These are phyloP conservation scores for Penicillium longicatenatum DNA, from an alignment of 495 filamentous ascomycete species.

Conservation along the genomic window DNA sequence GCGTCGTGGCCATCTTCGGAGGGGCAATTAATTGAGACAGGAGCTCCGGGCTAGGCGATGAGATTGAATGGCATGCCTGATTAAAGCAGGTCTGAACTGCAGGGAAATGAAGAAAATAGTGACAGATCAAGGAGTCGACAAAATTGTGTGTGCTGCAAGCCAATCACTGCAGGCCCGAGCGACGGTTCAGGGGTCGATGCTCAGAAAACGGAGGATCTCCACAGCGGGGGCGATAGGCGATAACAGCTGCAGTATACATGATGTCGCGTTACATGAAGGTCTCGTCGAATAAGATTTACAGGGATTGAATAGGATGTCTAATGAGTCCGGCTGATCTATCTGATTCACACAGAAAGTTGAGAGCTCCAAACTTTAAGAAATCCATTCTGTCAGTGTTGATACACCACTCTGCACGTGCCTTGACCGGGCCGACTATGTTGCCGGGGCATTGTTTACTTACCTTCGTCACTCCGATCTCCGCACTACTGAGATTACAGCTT, in stretches of 20 bases:
- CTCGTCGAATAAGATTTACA: background rate
- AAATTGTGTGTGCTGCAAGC: background rate
- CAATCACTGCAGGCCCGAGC: conserved; percentile 4
- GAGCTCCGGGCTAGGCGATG: conserved; percentile 15
- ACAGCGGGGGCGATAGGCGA: conserved; percentile 36
- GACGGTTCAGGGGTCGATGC: conserved; percentile 8
- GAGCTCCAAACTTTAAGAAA: no score
- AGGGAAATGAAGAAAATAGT: background rate
- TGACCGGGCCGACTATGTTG: conserved; percentile 34
- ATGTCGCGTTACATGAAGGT: background rate
- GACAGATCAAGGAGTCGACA: background rate
- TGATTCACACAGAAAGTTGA: background rate
- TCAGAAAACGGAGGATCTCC: conserved; percentile 35
- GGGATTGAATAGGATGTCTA: background rate
- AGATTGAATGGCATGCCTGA: conserved; percentile 19
- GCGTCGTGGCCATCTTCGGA: conserved; percentile 42
- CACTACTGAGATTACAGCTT: background rate
- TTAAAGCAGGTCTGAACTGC: conserved; percentile 6
- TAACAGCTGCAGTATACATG: conserved; percentile 19
- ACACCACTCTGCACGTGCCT: conserved; percentile 24
- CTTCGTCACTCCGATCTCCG: conserved; percentile 2
- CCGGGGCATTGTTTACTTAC: conserved; percentile 30
- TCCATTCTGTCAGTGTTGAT: background rate
- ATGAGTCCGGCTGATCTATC: background rate
- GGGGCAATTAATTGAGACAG: conserved; percentile 17